phyloP scores from a whole-genome alignment of 2,329 filamentous ascomycete species.

The Talaromyces atroroseus region DNA sequence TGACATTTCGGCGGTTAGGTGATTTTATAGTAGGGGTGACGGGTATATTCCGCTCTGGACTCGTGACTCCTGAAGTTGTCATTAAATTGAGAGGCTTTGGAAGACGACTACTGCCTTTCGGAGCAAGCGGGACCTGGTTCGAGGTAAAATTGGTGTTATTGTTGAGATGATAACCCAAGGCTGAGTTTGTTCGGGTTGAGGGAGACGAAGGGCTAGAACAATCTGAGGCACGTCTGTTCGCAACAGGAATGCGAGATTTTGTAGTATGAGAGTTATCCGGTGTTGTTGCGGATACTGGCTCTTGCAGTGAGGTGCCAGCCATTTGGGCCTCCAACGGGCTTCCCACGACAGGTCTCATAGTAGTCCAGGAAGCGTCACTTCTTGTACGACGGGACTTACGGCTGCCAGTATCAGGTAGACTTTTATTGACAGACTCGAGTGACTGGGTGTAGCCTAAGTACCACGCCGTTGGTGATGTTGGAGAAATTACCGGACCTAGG shows the following conservation, averaged over 20 bases:
- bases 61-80: constrained; percentile 16
- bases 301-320: constrained; percentile 28
- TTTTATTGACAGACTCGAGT: constrained; percentile 35
- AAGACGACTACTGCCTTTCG: constrained; percentile 37
- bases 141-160: constrained; percentile 17
- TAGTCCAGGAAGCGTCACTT: constrained; percentile 53
- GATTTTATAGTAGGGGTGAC: constrained; percentile 28
- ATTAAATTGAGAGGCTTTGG: constrained; percentile 29
- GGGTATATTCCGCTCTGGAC: constrained; percentile 23
- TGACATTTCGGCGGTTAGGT: constrained; percentile 31
- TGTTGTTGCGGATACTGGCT: constrained; percentile 22
- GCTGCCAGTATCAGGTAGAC: constrained; percentile 4
- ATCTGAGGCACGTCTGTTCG: constrained; percentile 37
- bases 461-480: constrained; percentile 63
- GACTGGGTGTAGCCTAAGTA: constrained; percentile 48
- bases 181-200: constrained; percentile 29
- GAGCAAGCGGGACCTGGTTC: constrained; percentile 28
- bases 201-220: constrained; percentile 34
- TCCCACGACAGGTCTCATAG: constrained; percentile 22
- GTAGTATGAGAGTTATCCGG: constrained; percentile 27
- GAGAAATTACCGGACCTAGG: constrained; percentile 46
- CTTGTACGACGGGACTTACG: constrained; percentile 35
- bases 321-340: constrained; percentile 28
- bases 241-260: constrained; percentile 43
- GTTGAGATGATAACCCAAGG: constrained; percentile 24